phyloP scores from a whole-genome alignment of 768 basidiomycete species.

The Macrocybe gigantea region DNA sequence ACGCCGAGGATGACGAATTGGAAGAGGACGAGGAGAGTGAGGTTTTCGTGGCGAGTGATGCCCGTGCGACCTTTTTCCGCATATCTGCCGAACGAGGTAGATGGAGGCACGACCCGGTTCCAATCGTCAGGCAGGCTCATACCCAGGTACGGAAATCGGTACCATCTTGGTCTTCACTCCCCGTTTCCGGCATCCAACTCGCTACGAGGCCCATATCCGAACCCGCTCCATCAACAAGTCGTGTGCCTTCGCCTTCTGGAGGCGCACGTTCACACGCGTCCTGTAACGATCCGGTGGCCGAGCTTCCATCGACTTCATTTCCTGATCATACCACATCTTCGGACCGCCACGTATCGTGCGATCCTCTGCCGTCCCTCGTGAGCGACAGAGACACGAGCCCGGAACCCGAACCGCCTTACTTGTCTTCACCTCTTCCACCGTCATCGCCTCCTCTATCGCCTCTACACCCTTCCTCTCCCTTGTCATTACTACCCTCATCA shows the following conservation, averaged over 20 bases:
- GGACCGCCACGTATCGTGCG: slow-evolving; percentile 7
- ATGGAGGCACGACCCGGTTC: slow-evolving; percentile 48
- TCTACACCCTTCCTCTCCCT: slow-evolving; percentile 28
- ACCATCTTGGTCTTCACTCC: slow-evolving; percentile 24
- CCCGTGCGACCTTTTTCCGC: slow-evolving; percentile 46
- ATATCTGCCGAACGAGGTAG: slow-evolving; percentile 54
- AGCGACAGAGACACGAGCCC: slow-evolving; percentile 26
- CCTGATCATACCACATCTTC: slow-evolving; percentile 1
- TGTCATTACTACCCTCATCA: slow-evolving; percentile 12
- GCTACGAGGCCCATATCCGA: slow-evolving; percentile 31
- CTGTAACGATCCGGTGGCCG: slow-evolving; percentile 4
- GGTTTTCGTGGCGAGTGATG: slow-evolving; percentile 19
- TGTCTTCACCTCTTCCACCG: slow-evolving; percentile 38
- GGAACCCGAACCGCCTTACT: slow-evolving; percentile 24
- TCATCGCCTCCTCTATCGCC: slow-evolving; percentile 32
- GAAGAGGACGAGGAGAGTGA: slow-evolving; percentile 19
- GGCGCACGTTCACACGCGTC: slow-evolving; percentile 6
- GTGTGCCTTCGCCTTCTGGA: slow-evolving; percentile 1
- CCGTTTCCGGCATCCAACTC: slow-evolving; percentile 18
- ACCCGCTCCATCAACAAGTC: slow-evolving; percentile 11
- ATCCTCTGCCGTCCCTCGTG: slow-evolving; percentile 18
- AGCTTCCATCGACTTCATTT: slow-evolving; percentile 11
- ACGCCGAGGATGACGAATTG: slow-evolving; percentile 30
- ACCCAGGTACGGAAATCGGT: slow-evolving; percentile 25
- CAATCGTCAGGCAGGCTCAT: slow-evolving; percentile 17